phyloP scores from a whole-genome alignment of 164 flowering plant genomes.

The Vitis rotundifolia region DNA sequence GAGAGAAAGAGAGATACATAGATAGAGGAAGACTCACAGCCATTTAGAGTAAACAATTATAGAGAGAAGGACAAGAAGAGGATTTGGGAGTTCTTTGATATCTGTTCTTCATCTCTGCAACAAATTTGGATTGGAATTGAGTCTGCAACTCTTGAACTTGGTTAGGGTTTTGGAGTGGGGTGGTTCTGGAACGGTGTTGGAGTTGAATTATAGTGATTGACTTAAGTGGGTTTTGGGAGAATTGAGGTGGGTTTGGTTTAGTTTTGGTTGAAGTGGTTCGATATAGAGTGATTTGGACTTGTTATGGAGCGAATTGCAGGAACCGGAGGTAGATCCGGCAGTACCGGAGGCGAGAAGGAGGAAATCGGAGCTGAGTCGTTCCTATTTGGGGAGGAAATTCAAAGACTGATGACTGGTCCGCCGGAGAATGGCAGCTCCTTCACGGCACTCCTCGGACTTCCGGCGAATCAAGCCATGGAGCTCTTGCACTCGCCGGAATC shows the following conservation, averaged over 20 bases:
- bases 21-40: constrained; percentile 14
- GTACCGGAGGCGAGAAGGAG: constrained; percentile 1
- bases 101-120: not conserved
- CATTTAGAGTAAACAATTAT: constrained; percentile 19
- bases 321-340: constrained; percentile 25
- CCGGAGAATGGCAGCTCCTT: constrained; percentile 61
- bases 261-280: not conserved
- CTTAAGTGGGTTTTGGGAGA: not conserved
- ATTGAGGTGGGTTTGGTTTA: constrained; percentile 6
- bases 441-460: constrained; percentile 82
- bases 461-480: constrained; percentile 67
- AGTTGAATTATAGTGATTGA: no score
- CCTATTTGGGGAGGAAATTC: constrained; percentile 46
- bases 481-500: constrained; percentile 54
- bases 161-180: not conserved
- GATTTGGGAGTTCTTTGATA: no score
- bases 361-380: constrained; percentile 22
- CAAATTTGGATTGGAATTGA: not conserved
- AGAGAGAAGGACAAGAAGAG: no score
- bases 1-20: constrained; percentile 11
- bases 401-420: constrained; percentile 30
- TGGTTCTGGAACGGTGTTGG: no score
- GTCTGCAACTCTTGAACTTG: not conserved
- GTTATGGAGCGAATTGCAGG: constrained; percentile 25
- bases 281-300: constrained; percentile 2